phyloP scores from a whole-genome alignment of 2,329 filamentous ascomycete genomes.

The Tolypocladium sp. region DNA sequence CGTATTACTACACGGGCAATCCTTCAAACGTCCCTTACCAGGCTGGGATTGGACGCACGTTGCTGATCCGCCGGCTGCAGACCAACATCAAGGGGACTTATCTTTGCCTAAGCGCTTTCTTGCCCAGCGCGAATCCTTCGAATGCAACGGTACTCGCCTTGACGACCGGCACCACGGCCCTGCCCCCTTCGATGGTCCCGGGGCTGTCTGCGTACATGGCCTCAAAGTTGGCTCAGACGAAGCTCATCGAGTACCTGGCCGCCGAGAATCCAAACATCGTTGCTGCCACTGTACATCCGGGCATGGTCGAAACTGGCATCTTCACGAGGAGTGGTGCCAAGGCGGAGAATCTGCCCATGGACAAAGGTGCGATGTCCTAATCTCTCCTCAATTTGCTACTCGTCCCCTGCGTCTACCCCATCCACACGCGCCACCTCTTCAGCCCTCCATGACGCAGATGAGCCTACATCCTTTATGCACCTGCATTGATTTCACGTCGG shows the following conservation, averaged over 20 bases:
- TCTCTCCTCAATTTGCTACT: neutral
- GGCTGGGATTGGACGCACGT: neutral
- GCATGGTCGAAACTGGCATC: neutral
- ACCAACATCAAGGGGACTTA: neutral
- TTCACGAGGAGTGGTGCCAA: neutral
- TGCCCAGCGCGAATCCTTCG: neutral
- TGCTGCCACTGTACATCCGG: neutral
- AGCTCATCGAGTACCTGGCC: neutral
- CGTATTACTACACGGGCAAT: neutral
- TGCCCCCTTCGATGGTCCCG: neutral
- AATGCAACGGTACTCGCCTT: neutral
- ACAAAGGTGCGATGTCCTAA: neutral
- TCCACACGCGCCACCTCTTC: neutral
- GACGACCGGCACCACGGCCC: neutral
- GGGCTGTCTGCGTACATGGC: neutral
- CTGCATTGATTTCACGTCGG: neutral
- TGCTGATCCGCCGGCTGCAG: neutral
- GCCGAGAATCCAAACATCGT: neutral
- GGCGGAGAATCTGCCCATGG: neutral
- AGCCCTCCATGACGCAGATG: neutral
- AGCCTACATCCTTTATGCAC: too few relatives aligned
- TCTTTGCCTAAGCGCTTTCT: neutral
- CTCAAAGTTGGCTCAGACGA: neutral
- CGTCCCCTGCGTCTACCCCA: neutral
- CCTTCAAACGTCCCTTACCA: neutral